phyloP scores from a whole-genome alignment of 2,329 filamentous ascomycete species.

The Ophiostoma montium region DNA sequence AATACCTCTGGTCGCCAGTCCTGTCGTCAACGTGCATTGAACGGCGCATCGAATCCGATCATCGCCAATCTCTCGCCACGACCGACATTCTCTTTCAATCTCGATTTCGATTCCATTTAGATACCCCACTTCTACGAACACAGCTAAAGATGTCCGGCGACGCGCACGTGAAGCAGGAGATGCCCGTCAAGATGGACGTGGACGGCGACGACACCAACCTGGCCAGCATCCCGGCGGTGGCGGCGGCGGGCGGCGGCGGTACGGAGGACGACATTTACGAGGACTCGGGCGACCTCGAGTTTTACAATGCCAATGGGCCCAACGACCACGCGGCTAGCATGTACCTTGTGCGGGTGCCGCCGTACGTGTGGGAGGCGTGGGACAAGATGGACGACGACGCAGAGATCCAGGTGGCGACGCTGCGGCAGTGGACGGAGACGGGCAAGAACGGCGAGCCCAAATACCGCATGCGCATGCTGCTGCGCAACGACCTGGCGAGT shows the following conservation, averaged over 20 bases:
- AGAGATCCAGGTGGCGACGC: conserved; percentile 66
- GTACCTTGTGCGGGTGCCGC: conserved; percentile 67
- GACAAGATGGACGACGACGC: conserved; percentile 61
- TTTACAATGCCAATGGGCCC: conserved; percentile 24
- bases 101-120: no score
- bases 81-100: no score
- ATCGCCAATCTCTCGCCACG: background rate
- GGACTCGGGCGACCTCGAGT: conserved; percentile 50
- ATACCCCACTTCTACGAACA: no score
- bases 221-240: conserved; percentile 17
- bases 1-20: no score
- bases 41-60: background rate
- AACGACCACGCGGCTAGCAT: conserved; percentile 30
- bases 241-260: background rate
- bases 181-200: conserved; percentile 30
- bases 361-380: conserved; percentile 72
- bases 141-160: background rate
- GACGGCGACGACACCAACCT: conserved; percentile 13
- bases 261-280: conserved; percentile 52
- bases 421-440: conserved; percentile 43
- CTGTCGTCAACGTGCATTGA: background rate
- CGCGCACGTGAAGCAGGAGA: conserved; percentile 11
- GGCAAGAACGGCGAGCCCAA: conserved; percentile 39
- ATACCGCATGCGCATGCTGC: conserved; percentile 47
- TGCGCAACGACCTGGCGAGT: conserved; percentile 47